Evolutionary conservation across 352 stramenopile species (phyloP).

Genomic region (Peronosclerospora sorghi): DNA sequence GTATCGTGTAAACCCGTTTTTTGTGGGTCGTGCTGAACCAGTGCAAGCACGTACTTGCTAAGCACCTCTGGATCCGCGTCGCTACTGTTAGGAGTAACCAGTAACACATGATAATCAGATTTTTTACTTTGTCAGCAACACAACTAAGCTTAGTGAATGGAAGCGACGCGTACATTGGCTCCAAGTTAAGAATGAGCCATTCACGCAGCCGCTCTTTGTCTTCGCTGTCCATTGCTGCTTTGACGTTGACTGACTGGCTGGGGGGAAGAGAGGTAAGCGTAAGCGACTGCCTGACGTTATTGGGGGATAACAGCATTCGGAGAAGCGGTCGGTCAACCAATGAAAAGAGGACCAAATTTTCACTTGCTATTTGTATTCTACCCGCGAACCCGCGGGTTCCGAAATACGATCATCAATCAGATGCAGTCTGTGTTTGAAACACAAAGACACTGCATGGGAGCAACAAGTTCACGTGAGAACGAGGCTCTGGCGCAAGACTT

Average conservation of each 20-base stretch:
- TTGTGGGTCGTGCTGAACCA: conserved; percentile 75
- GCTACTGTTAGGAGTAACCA: conserved; percentile 29
- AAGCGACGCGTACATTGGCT: conserved; percentile 54
- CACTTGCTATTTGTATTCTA: conserved; percentile 8
- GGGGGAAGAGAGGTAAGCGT: background rate
- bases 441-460: conserved; percentile 22
- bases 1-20: conserved; percentile 58
- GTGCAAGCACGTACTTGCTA: conserved; percentile 79
- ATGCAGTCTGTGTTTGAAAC: conserved; percentile 3
- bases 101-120: background rate
- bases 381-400: conserved; percentile 3
- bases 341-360: conserved; percentile 6
- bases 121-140: background rate
- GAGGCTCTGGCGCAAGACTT: conserved; percentile 42
- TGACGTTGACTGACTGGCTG: conserved; percentile 1
- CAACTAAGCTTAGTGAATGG: background rate
- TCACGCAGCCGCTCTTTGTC: conserved; percentile 75
- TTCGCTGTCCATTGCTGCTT: conserved; percentile 53
- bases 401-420: background rate
- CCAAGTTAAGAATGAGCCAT: conserved; percentile 76
- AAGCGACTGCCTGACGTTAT: background rate
- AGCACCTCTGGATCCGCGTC: conserved; percentile 79
- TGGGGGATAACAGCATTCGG: conserved; percentile 12
- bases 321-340: conserved; percentile 18
- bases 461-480: conserved; percentile 31